Evolutionary conservation across 2,329 filamentous ascomycete species (phyloP).

Genomic region (Colletotrichum sp.): DNA sequence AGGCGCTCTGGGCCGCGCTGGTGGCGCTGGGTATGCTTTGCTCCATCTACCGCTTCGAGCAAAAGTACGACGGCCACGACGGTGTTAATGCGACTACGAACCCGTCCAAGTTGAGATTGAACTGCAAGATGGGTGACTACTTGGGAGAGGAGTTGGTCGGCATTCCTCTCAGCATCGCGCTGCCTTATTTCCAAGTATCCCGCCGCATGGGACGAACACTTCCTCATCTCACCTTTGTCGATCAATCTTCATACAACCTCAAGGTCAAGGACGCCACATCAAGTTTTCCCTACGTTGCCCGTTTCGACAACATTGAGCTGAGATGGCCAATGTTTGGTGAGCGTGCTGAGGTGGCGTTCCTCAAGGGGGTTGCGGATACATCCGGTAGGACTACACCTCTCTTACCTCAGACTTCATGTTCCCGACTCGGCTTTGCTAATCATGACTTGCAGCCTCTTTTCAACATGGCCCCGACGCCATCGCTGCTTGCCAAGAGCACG

Average conservation of each 20-base stretch:
- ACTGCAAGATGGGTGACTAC: slow-evolving; percentile 51
- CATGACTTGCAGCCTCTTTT: slow-evolving; percentile 43
- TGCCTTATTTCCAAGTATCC: slow-evolving; percentile 55
- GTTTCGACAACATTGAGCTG: slow-evolving; percentile 58
- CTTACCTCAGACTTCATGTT: neutral
- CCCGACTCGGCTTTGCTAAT: neutral
- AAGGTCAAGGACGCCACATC: slow-evolving; percentile 53
- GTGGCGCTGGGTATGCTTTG: slow-evolving; percentile 57
- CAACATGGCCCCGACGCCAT: slow-evolving; percentile 56
- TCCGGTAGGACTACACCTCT: slow-evolving; percentile 31
- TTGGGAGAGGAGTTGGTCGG: slow-evolving; percentile 53
- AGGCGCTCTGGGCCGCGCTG: slow-evolving; percentile 56
- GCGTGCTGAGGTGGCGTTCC: slow-evolving; percentile 53
- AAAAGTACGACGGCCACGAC: slow-evolving; percentile 55
- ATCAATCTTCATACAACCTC: slow-evolving; percentile 59
- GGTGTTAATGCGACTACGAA: slow-evolving; percentile 42
- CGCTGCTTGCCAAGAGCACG: slow-evolving; percentile 56
- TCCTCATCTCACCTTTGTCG: slow-evolving; percentile 57
- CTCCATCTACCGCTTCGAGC: slow-evolving; percentile 58
- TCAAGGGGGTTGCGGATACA: slow-evolving; percentile 54
- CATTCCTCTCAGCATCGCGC: slow-evolving; percentile 52
- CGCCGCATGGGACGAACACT: slow-evolving; percentile 54
- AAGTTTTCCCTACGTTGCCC: slow-evolving; percentile 51
- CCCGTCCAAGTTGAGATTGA: slow-evolving; percentile 34
- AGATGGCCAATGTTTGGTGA: slow-evolving; percentile 61